Evolutionary conservation across 352 stramenopile genomes (phyloP).

Genomic region (Blastocystis sp.): DNA sequence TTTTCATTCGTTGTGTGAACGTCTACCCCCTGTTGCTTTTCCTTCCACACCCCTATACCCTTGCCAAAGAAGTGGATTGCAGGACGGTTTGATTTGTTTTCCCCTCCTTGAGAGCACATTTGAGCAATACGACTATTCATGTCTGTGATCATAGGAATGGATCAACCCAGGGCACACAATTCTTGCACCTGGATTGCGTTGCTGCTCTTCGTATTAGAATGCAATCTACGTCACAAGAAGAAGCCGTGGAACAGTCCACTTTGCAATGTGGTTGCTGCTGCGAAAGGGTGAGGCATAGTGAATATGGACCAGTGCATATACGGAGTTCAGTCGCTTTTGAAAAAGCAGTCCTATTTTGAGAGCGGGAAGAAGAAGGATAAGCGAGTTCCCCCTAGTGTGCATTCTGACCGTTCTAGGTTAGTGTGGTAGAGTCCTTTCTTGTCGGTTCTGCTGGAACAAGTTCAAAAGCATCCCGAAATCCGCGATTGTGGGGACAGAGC

Average conservation of each 20-base stretch:
- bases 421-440: slow-evolving; percentile 9
- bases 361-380: slow-evolving; percentile 11
- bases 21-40: too few species aligned
- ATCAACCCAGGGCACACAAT: too few species aligned
- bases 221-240: slow-evolving; percentile 1
- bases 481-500: slow-evolving; percentile 28
- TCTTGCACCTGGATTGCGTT: too few species aligned
- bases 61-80: too few species aligned
- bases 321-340: slow-evolving; percentile 18
- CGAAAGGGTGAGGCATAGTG: not conserved
- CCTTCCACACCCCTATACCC: too few species aligned
- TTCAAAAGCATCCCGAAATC: slow-evolving; percentile 19
- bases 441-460: not conserved
- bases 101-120: too few species aligned
- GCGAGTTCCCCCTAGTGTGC: not conserved
- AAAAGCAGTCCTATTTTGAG: not conserved
- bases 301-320: slow-evolving; percentile 22
- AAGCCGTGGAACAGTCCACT: not conserved
- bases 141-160: too few species aligned
- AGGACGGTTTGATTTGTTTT: too few species aligned
- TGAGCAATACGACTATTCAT: too few species aligned
- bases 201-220: not conserved
- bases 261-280: not conserved
- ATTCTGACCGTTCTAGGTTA: not conserved
- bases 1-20: too few species aligned